A percentile compares a stretch with the other conserved stretches of the same genome.
Evolutionary conservation across 305 asterid genomes (phyloP).

Genomic region (Plantago rigida): DNA sequence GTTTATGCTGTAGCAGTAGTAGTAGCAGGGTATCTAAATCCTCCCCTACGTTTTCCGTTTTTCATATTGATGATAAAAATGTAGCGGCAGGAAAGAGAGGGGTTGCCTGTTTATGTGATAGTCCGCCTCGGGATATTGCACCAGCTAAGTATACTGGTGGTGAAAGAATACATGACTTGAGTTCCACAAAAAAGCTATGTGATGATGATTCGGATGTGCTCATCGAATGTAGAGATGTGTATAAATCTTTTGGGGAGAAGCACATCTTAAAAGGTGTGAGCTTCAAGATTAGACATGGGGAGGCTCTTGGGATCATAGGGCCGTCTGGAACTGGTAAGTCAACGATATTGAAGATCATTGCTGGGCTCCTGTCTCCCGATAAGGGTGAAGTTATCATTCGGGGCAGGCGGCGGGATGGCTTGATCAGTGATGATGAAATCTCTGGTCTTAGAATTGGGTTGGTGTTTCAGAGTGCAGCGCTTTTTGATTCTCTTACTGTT

Average conservation of each 20-base stretch:
- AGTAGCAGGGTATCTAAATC: too few species aligned
- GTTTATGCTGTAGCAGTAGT: too few species aligned
- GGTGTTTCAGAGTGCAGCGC: slow-evolving; percentile 99
- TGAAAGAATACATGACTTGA: slow-evolving; percentile 14
- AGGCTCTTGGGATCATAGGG: slow-evolving; percentile 98
- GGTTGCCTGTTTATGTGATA: slow-evolving; percentile 36
- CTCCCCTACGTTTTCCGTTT: slow-evolving; percentile 16
- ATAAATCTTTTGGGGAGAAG: slow-evolving; percentile 92
- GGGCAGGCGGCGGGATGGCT: slow-evolving; percentile 74
- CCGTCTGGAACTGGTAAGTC: slow-evolving; percentile 99
- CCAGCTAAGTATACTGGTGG: slow-evolving; percentile 28
- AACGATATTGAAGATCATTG: slow-evolving; percentile 87
- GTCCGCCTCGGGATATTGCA: slow-evolving; percentile 34
- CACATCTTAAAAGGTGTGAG: slow-evolving; percentile 90
- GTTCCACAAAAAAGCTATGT: slow-evolving; percentile 30
- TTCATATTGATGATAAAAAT: slow-evolving; percentile 20
- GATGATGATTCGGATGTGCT: slow-evolving; percentile 65
- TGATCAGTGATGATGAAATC: slow-evolving; percentile 89
- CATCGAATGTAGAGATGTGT: slow-evolving; percentile 79
- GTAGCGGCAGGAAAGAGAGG: slow-evolving; percentile 29
- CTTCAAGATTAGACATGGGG: slow-evolving; percentile 98
- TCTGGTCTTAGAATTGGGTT: slow-evolving; percentile 95
- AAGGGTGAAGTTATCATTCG: slow-evolving; percentile 93
- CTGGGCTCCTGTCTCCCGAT: slow-evolving; percentile 98
- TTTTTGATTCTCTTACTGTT: slow-evolving; percentile 94